Conservation (phyloP, 768 basidiomycete species). For the Leucosporidium scottii region DNA sequence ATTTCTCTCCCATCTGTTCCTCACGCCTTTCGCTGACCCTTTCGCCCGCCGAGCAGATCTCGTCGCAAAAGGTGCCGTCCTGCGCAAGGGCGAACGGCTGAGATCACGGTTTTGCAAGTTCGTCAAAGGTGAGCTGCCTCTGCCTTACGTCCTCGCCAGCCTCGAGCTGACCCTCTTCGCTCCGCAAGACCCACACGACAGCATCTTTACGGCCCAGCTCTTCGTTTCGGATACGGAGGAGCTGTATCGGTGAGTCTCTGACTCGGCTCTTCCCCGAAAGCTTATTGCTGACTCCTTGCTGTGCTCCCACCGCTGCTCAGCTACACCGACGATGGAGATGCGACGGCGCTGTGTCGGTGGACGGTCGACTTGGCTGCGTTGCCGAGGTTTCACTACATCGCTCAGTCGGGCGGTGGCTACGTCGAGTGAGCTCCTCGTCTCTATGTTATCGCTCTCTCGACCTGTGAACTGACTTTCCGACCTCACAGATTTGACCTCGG, state of each 20-base stretch:
- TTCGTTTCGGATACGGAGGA: slow-evolving; percentile 43
- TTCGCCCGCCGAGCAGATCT: slow-evolving; percentile 48
- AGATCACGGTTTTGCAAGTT: slow-evolving; percentile 67
- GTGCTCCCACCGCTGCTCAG: slow-evolving; percentile 64
- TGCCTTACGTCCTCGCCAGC: background rate
- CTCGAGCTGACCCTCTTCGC: background rate
- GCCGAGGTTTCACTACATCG: slow-evolving; percentile 54
- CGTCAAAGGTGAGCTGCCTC: slow-evolving; percentile 7
- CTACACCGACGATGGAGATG: slow-evolving; percentile 64
- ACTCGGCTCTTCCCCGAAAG: no score
- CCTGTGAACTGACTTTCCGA: background rate
- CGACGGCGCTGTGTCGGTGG: slow-evolving; percentile 49
- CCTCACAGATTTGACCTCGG: slow-evolving; percentile 24
- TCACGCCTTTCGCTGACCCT: background rate
- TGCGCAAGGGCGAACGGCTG: slow-evolving; percentile 75
- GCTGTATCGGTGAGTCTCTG: slow-evolving; percentile 20
- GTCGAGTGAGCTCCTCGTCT: slow-evolving; percentile 19
- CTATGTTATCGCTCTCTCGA: no score
- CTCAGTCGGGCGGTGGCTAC: slow-evolving; percentile 14
- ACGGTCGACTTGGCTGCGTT: slow-evolving; percentile 71
- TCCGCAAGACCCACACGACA: slow-evolving; percentile 49
- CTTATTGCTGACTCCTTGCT: slow-evolving; percentile 49
- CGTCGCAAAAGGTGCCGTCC: slow-evolving; percentile 75
- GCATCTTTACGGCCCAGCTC: slow-evolving; percentile 70
- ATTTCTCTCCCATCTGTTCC: background rate